A percentile compares a stretch with the other conserved stretches of the same genome.
phyloP scores from a whole-genome alignment of 2,329 filamentous ascomycete genomes.

The Talaromyces sp. region DNA sequence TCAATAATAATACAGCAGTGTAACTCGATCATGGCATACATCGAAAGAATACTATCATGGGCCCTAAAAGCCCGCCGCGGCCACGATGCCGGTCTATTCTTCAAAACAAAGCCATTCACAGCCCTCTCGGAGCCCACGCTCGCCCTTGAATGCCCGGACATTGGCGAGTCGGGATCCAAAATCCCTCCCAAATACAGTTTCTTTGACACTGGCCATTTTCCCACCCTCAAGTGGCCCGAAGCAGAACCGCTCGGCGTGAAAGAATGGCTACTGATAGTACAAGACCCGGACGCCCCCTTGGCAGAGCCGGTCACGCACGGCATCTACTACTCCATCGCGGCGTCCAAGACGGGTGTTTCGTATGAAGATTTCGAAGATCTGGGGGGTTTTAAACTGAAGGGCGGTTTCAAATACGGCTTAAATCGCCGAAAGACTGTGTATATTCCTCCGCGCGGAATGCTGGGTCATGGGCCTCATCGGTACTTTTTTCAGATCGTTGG shows the following conservation, averaged over 20 bases:
- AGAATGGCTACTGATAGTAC: slow-evolving; percentile 12
- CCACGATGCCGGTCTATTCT: slow-evolving; percentile 5
- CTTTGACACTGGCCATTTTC: neutral
- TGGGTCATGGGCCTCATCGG: slow-evolving; percentile 48
- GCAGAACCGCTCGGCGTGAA: slow-evolving; percentile 1
- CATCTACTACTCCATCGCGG: slow-evolving; percentile 25
- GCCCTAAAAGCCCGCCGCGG: neutral
- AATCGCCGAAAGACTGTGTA: slow-evolving; percentile 39
- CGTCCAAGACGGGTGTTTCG: slow-evolving; percentile 27
- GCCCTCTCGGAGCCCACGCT: slow-evolving; percentile 2
- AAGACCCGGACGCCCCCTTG: slow-evolving; percentile 17
- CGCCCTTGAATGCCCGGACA: slow-evolving; percentile 4
- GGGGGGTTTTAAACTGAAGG: slow-evolving; percentile 18
- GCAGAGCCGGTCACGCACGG: slow-evolving; percentile 14
- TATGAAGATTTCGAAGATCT: slow-evolving; percentile 31
- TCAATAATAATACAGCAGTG: neutral
- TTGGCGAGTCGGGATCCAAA: slow-evolving; percentile 3
- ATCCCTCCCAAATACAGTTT: slow-evolving; percentile 2
- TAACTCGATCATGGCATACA: slow-evolving; percentile 1
- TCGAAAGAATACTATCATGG: slow-evolving; percentile 1
- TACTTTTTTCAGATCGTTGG: slow-evolving; percentile 50
- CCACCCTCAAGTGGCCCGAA: slow-evolving; percentile 1
- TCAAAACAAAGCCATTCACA: slow-evolving; percentile 1
- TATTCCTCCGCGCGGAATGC: slow-evolving; percentile 40
- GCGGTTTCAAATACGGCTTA: slow-evolving; percentile 45